phyloP scores from a whole-genome alignment of 345 rosid species.

The Dimocarpus longan region DNA sequence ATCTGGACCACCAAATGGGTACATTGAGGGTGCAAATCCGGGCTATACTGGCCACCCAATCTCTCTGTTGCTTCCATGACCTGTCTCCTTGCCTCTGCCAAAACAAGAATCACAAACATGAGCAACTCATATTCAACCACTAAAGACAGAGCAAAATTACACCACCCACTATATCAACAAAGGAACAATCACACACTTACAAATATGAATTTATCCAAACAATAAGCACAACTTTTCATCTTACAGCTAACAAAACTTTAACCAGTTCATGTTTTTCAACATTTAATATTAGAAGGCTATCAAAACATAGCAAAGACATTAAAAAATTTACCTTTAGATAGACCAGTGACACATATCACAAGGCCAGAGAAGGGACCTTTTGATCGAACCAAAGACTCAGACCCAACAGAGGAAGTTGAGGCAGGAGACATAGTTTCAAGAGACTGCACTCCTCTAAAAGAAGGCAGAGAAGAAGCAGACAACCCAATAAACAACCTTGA shows the following conservation, averaged over 20 bases:
- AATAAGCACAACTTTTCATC: background rate
- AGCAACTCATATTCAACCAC: background rate
- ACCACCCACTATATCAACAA: background rate
- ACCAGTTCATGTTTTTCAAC: too few relatives aligned
- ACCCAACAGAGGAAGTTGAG: conserved; percentile 42
- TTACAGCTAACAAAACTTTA: background rate
- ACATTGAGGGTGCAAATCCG: conserved; percentile 76
- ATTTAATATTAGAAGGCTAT: background rate
- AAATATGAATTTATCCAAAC: background rate
- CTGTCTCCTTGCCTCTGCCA: conserved; percentile 85
- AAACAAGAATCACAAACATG: conserved; percentile 18
- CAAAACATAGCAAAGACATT: background rate
- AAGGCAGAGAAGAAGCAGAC: conserved; percentile 50
- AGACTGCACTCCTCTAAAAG: conserved; percentile 43
- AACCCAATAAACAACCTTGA: conserved; percentile 66
- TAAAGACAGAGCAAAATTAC: background rate
- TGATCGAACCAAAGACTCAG: conserved; percentile 40
- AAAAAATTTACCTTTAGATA: conserved; percentile 67
- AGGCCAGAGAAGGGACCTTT: conserved; percentile 70
- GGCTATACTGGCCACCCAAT: conserved; percentile 85
- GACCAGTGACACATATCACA: conserved; percentile 88
- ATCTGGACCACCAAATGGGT: conserved; percentile 97
- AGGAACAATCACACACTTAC: background rate
- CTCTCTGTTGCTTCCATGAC: conserved; percentile 95
- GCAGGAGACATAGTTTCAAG: conserved; percentile 49